phyloP scores from a whole-genome alignment of 495 filamentous ascomycete species.

The Ascodesmis nigricans region DNA sequence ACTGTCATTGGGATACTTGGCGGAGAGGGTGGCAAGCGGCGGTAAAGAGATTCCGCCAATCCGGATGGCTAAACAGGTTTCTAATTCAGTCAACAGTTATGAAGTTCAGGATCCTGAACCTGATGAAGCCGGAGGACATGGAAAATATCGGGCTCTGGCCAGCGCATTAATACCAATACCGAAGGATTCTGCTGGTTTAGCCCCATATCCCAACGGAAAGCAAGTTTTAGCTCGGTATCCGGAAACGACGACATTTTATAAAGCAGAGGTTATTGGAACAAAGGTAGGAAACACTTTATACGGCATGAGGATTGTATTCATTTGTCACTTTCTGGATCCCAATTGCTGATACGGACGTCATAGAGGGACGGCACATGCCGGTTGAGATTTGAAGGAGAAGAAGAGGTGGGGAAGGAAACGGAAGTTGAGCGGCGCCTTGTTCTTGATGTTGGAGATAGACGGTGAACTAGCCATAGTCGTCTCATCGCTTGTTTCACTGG shows the following conservation, averaged over 20 bases:
- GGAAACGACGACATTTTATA: constrained; percentile 91
- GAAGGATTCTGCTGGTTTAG: constrained; percentile 31
- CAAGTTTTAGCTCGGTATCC: constrained; percentile 67
- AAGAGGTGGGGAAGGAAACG: constrained; percentile 54
- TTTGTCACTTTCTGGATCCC: no score
- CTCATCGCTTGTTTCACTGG: no score
- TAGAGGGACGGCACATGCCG: constrained; percentile 34
- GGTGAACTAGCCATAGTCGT: constrained; percentile 22
- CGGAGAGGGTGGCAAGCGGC: constrained; percentile 54
- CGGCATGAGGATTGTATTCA: no score
- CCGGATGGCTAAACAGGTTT: no score
- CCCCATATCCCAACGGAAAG: constrained; percentile 55
- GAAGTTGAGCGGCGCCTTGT: constrained; percentile 62
- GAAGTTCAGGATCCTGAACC: constrained; percentile 88
- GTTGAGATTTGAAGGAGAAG: constrained; percentile 69
- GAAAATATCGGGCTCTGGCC: constrained; percentile 57
- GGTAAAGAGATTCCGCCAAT: constrained; percentile 25
- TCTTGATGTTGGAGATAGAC: constrained; percentile 46
- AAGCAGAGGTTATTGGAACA: constrained; percentile 70
- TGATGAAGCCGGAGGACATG: constrained; percentile 50
- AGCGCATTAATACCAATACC: constrained; percentile 71
- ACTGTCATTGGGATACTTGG: constrained; percentile 65
- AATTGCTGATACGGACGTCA: constrained; percentile 2
- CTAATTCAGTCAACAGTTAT: constrained; percentile 39
- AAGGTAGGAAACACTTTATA: constrained; percentile 34